Conservation (phyloP, 1,139 yeast genomes). For the Geotrichum aggregatum region DNA sequence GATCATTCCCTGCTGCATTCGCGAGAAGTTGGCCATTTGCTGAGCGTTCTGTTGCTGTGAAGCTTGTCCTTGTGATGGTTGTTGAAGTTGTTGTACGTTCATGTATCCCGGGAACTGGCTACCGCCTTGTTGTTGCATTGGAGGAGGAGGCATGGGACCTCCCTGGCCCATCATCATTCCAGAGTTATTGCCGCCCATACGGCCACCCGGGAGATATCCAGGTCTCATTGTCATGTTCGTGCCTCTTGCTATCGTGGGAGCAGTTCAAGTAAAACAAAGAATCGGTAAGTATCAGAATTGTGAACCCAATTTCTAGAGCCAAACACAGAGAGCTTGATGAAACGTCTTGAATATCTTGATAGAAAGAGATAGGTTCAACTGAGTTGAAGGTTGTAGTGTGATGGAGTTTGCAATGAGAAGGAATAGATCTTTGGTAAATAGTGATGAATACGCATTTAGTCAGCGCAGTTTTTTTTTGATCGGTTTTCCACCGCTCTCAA, state of each 20-base stretch:
- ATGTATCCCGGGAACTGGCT: conserved; percentile 17
- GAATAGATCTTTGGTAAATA: neutral
- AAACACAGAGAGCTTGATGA: too few relatives aligned
- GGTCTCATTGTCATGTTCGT: conserved; percentile 20
- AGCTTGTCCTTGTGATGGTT: conserved; percentile 12
- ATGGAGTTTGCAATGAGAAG: neutral
- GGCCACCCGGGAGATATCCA: conserved; percentile 19
- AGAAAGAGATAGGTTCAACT: neutral
- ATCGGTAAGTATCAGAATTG: too few relatives aligned
- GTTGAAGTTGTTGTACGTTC: conserved; percentile 19
- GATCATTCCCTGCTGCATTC: conserved; percentile 21
- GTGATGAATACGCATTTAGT: neutral
- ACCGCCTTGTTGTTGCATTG: conserved; percentile 18
- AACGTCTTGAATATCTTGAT: neutral
- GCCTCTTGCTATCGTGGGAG: neutral
- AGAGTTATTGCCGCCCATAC: conserved; percentile 19
- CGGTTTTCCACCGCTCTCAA: conserved; percentile 15
- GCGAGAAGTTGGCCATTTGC: conserved; percentile 15
- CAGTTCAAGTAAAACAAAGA: neutral
- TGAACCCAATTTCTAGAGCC: too few relatives aligned
- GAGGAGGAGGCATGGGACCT: conserved; percentile 22
- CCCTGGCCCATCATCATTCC: conserved; percentile 23
- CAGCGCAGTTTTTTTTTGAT: neutral
- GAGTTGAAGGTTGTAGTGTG: neutral
- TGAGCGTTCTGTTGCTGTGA: conserved; percentile 16